phyloP scores from a whole-genome alignment of 352 stramenopile genomes.

The Globisporangium paroecandrum region DNA sequence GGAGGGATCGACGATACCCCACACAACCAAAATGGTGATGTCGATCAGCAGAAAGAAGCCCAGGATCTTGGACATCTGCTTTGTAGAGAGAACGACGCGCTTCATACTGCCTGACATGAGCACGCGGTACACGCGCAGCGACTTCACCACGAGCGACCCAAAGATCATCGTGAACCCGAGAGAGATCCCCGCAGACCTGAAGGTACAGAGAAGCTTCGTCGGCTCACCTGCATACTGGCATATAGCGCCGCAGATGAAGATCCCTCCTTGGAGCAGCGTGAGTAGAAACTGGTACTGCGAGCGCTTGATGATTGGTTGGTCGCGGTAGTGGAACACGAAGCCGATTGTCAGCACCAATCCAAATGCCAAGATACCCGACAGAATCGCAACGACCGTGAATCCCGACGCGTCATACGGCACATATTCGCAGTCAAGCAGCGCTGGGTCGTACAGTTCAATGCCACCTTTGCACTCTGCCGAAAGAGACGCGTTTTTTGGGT shows the following conservation, averaged over 20 bases:
- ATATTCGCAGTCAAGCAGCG: conserved; percentile 45
- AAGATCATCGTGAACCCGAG: conserved; percentile 52
- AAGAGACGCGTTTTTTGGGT: conserved; percentile 20
- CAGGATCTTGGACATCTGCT: conserved; percentile 42
- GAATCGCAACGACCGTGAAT: conserved; percentile 22
- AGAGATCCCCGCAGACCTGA: conserved; percentile 31
- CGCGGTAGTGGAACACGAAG: conserved; percentile 35
- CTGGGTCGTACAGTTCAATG: conserved; percentile 17
- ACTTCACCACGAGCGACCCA: conserved; percentile 45
- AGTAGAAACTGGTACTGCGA: conserved; percentile 66
- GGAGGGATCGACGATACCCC: conserved; percentile 11
- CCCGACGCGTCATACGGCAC: conserved; percentile 24
- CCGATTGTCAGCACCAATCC: conserved; percentile 23
- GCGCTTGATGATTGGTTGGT: conserved; percentile 54
- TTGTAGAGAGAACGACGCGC: conserved; percentile 33
- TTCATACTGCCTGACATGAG: conserved; percentile 43
- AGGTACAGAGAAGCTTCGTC: conserved; percentile 28
- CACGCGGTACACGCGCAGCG: conserved; percentile 48
- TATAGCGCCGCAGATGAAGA: conserved; percentile 39
- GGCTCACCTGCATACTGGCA: conserved; percentile 44
- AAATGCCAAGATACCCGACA: conserved; percentile 21
- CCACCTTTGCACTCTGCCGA: conserved; percentile 38
- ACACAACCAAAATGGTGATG: conserved; percentile 28
- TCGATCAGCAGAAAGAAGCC: conserved; percentile 33
- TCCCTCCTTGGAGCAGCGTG: conserved; percentile 44